phyloP scores from a whole-genome alignment of 352 stramenopile genomes.

The Globisporangium carolinianum region DNA sequence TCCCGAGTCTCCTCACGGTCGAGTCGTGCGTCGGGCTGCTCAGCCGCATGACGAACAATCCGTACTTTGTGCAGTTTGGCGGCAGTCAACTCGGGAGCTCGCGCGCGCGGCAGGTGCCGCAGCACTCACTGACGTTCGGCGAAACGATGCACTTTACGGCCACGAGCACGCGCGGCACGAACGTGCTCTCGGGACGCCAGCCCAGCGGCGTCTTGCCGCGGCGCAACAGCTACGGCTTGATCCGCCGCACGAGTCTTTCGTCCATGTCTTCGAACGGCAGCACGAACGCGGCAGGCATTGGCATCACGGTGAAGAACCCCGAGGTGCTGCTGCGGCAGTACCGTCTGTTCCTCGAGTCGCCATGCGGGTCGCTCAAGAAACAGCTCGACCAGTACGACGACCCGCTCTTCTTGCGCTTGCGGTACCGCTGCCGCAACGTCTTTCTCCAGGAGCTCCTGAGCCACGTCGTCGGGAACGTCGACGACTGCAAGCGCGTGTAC shows the following conservation, averaged over 20 bases:
- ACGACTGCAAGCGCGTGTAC: constrained; percentile 72
- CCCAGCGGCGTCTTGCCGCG: constrained; percentile 18
- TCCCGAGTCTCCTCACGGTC: constrained; percentile 59
- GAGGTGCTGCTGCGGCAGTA: constrained; percentile 71
- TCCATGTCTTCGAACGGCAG: constrained; percentile 38
- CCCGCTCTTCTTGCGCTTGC: constrained; percentile 55
- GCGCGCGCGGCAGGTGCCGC: constrained; percentile 37
- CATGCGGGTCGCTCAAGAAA: constrained; percentile 51
- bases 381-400: constrained; percentile 55
- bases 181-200: constrained; percentile 14
- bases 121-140: constrained; percentile 49
- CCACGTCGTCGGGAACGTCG: constrained; percentile 65
- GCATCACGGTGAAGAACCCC: constrained; percentile 56
- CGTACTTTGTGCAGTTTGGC: constrained; percentile 50
- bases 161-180: constrained; percentile 17
- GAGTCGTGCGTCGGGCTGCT: constrained; percentile 72
- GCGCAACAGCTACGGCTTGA: constrained; percentile 16
- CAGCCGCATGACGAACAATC: constrained; percentile 67
- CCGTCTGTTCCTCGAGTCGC: constrained; percentile 58
- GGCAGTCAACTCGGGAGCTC: constrained; percentile 26
- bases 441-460: constrained; percentile 84
- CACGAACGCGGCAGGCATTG: constrained; percentile 10
- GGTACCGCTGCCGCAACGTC: constrained; percentile 66
- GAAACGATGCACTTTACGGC: constrained; percentile 46
- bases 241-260: constrained; percentile 19